These are phyloP conservation scores for Theileria orientalis DNA, from an alignment of 169 alveolate species.

Conservation along the genomic window DNA sequence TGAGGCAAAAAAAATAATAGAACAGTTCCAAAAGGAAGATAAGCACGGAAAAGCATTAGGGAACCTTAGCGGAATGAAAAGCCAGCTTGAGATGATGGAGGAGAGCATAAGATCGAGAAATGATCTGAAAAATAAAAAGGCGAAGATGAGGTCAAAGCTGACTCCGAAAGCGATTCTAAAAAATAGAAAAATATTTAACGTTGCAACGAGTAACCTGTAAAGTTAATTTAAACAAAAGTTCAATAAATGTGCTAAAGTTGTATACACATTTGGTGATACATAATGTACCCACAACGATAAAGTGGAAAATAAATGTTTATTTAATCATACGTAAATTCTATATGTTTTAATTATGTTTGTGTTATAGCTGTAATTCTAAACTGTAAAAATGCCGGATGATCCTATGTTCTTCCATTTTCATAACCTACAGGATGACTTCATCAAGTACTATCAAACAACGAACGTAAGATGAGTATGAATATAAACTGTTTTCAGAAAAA, in stretches of 20 bases:
- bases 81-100: constrained; percentile 25
- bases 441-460: constrained; percentile 56
- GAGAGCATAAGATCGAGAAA: constrained; percentile 4
- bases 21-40: constrained; percentile 39
- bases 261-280: too few species aligned
- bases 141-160: neutral
- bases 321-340: too few species aligned
- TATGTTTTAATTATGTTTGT: neutral
- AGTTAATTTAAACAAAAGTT: neutral
- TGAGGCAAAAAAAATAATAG: constrained; percentile 55
- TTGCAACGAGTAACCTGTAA: neutral
- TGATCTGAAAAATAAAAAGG: neutral
- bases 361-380: neutral
- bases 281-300: too few species aligned
- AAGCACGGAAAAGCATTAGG: constrained; percentile 61
- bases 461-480: constrained; percentile 10
- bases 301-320: too few species aligned
- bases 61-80: constrained; percentile 36
- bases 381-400: constrained; percentile 32
- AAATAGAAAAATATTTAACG: neutral
- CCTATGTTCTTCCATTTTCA: constrained; percentile 53
- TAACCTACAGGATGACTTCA: constrained; percentile 66
- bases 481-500: constrained; percentile 24
- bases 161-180: neutral
- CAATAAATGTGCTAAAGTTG: too few species aligned